Base-by-base conservation (phyloP, 768 basidiomycete genomes). In the Panus rudis region DNA sequence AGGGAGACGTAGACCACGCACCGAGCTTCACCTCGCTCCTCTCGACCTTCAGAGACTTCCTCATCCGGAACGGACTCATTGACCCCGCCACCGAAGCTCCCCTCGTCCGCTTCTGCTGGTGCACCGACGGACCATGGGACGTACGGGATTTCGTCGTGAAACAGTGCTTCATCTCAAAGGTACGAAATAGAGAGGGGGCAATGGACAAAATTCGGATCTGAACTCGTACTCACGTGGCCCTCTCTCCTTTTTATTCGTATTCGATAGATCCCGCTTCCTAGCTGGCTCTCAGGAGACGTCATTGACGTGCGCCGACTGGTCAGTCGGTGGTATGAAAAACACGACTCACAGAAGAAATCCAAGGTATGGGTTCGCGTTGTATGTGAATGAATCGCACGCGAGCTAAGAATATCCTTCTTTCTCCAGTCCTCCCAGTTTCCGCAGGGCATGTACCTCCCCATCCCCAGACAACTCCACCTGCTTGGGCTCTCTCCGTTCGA, bases 161-260 rank as follows among this genome's bases (percentile, higher is more conserved):
- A 61, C 89, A 92, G 60, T 90, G 83, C 57, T 91, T 89, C 60
- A 87, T 92, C 53, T 91, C 88, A 37, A 76, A 80, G 61, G 84
- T 82, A 52, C 43, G 69, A n/a, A n/a, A n/a, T n/a, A n/a, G n/a
- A n/a, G n/a, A n/a, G n/a, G n/a, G n/a, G n/a, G n/a, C n/a, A n/a
- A n/a, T n/a, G n/a, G n/a, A n/a, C n/a, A n/a, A n/a, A n/a, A n/a
- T n/a, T n/a, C n/a, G n/a, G n/a, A n/a, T n/a, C n/a, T n/a, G n/a
- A n/a, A n/a, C n/a, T n/a, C n/a, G n/a, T 66, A 45, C 33, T 17
- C 33, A 35, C 45, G 43, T 32, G 34, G 41, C 31, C 42, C 24
- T n/a, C 44, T 12, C 47, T 46, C 31, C 47, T 35, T 21, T 23
- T 40, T 35, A 11, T 41, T 43, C 33, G 24, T 48, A 34, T 42